These are phyloP conservation scores for Nakaseomyces sp. DNA, from an alignment of 1,139 yeast species.

Conservation along the genomic window DNA sequence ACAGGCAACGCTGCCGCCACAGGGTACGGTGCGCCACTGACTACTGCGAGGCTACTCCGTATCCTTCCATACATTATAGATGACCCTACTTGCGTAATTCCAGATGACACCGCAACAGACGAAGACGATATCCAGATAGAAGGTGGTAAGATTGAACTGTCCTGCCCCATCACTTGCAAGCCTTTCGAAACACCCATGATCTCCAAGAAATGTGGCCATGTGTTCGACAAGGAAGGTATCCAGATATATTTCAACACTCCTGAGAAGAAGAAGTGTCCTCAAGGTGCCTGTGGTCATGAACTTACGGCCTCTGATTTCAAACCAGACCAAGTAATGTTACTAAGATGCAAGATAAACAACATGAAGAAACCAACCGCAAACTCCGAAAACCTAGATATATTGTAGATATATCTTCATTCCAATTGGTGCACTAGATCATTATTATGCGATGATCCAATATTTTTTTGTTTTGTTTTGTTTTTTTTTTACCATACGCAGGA, in stretches of 20 bases:
- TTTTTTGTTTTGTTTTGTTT: too few species aligned
- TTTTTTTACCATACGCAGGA: background rate
- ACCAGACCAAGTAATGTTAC: slow-evolving; percentile 25
- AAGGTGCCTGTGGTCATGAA: slow-evolving; percentile 26
- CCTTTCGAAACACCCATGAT: slow-evolving; percentile 45
- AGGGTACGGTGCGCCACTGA: background rate
- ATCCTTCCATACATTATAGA: slow-evolving; percentile 22
- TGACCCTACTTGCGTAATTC: slow-evolving; percentile 26
- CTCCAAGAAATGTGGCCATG: slow-evolving; percentile 50
- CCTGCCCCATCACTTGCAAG: slow-evolving; percentile 55
- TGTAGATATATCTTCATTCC: background rate
- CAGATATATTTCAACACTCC: slow-evolving; percentile 17
- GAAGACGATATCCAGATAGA: slow-evolving; percentile 54
- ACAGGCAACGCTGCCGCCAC: too few species aligned
- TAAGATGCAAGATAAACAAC: slow-evolving; percentile 20
- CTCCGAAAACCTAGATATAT: background rate
- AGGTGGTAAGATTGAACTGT: slow-evolving; percentile 58
- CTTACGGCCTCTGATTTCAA: slow-evolving; percentile 20
- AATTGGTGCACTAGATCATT: background rate
- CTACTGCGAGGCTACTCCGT: slow-evolving; percentile 12
- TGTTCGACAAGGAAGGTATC: slow-evolving; percentile 46
- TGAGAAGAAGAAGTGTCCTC: slow-evolving; percentile 24
- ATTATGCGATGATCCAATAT: too few species aligned
- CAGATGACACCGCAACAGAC: slow-evolving; percentile 24
- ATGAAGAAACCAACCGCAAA: background rate